Evolutionary conservation across 2,329 filamentous ascomycete species (phyloP).

Genomic region (Fusarium sp.): DNA sequence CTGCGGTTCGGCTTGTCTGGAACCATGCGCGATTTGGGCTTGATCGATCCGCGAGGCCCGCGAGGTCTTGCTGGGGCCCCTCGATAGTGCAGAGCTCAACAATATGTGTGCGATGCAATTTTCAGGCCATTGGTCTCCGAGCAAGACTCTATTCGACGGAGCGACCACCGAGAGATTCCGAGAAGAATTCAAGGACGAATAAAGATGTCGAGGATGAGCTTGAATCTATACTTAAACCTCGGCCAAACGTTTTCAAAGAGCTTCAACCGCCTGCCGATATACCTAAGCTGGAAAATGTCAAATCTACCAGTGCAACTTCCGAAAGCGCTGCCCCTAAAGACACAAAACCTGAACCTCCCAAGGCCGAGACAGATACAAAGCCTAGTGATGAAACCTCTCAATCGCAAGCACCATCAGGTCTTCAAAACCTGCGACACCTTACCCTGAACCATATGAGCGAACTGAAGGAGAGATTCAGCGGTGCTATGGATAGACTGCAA

Average conservation of each 20-base stretch:
- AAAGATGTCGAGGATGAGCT: constrained; percentile 30
- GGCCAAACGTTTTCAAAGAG: constrained; percentile 18
- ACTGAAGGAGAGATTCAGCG: constrained; percentile 47
- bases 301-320: background rate
- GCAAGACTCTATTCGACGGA: constrained; percentile 43
- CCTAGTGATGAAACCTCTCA: constrained; percentile 1
- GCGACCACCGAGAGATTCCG: constrained; percentile 32
- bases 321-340: background rate
- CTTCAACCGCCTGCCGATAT: constrained; percentile 12
- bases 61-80: constrained; percentile 26
- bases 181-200: constrained; percentile 19
- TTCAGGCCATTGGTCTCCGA: constrained; percentile 34
- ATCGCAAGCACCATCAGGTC: constrained; percentile 11
- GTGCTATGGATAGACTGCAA: constrained; percentile 88
- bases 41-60: constrained; percentile 32
- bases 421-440: constrained; percentile 47
- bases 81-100: constrained; percentile 21
- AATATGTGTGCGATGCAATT: constrained; percentile 35
- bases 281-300: constrained; percentile 10
- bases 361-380: constrained; percentile 11
- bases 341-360: background rate
- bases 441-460: constrained; percentile 47
- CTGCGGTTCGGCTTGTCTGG: constrained; percentile 44
- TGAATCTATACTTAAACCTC: constrained; percentile 33
- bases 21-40: constrained; percentile 42